phyloP scores from a whole-genome alignment of 371 early-diverging fungal genomes.

The Actinomortierella wolfii region DNA sequence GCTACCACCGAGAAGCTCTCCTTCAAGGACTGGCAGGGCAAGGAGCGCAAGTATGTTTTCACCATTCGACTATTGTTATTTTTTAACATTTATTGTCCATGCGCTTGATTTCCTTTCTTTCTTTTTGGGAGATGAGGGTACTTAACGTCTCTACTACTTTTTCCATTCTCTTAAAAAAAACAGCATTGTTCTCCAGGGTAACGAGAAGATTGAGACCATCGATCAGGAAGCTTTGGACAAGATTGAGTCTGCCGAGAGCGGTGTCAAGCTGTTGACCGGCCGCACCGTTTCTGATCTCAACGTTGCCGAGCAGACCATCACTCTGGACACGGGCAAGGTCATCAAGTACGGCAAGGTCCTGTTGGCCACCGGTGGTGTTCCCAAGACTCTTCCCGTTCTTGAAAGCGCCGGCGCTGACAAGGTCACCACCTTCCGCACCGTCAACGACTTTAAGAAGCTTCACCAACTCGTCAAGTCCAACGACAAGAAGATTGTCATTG shows the following conservation, averaged over 20 bases:
- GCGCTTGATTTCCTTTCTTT: background rate
- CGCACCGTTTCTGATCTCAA: slow-evolving; percentile 58
- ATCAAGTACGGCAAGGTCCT: slow-evolving; percentile 74
- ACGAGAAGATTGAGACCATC: slow-evolving; percentile 37
- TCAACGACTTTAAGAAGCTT: slow-evolving; percentile 65
- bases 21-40: slow-evolving; percentile 79
- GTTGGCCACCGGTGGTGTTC: slow-evolving; percentile 76
- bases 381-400: slow-evolving; percentile 58
- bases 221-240: slow-evolving; percentile 29
- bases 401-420: slow-evolving; percentile 39
- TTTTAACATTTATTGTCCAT: too few species aligned
- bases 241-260: slow-evolving; percentile 42
- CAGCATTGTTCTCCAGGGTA: slow-evolving; percentile 39
- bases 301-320: slow-evolving; percentile 66
- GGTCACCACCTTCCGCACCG: slow-evolving; percentile 69
- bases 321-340: slow-evolving; percentile 58
- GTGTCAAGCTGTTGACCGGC: slow-evolving; percentile 58
- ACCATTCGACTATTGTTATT: background rate
- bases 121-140: background rate
- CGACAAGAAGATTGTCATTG: slow-evolving; percentile 65
- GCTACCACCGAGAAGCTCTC: slow-evolving; percentile 53
- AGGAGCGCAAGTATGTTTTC: slow-evolving; percentile 55
- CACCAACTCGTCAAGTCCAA: slow-evolving; percentile 45
- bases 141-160: slow-evolving; percentile 2
- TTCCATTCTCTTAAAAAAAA: background rate